Base-by-base conservation (phyloP, 345 rosid genomes). In the Gossypium sturtianum region DNA sequence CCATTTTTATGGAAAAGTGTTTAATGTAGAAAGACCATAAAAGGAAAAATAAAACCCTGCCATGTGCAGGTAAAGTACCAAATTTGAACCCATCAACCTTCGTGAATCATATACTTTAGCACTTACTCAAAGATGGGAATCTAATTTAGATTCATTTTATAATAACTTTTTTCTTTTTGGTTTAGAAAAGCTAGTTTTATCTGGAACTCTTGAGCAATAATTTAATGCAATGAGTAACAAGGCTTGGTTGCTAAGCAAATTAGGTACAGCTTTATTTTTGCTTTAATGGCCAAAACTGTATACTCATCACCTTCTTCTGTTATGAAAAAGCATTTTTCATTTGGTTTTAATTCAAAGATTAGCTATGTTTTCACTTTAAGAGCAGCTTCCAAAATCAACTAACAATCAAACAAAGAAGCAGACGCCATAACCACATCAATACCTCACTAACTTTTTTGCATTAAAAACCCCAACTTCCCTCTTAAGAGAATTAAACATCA, bases 291-390 rank as follows among this genome's bases (percentile, higher is more conserved):
- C 22, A 63, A 61, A 69, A 61, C 22, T 58, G 83, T 60, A 81
- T 83, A 74, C 80, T 74, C 67, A 63, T 58, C 20, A 44, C 70
- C 68, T 44, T 34, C 53, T 61, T 34, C 53, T 61, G 48, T 74
- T 15, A 75, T 78, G 77, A 78, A 72, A 72, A 75, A 15, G 29
- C 49, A 16, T 74, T 9, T 75, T 13, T 3, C 2, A 17, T 72
- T 63, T 64, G 84, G 80, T 84, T 84, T 60, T 73, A 75, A 73
- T 82, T 80, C 75, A 38, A 79, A 74, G 81, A 79, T 78, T 60
- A 72, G 76, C 74, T 68, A 78, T 63, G 63, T 51, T 70, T 53
- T 38, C 47, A 74, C 51, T 11, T 9, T 34, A 49, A 12, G 4
- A 56, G 13, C 41, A 12, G 49, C 67, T 44, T 20, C 66, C 56